Base-by-base conservation (phyloP, 2,329 filamentous ascomycete species). In the Hymenoscyphus linearis region DNA sequence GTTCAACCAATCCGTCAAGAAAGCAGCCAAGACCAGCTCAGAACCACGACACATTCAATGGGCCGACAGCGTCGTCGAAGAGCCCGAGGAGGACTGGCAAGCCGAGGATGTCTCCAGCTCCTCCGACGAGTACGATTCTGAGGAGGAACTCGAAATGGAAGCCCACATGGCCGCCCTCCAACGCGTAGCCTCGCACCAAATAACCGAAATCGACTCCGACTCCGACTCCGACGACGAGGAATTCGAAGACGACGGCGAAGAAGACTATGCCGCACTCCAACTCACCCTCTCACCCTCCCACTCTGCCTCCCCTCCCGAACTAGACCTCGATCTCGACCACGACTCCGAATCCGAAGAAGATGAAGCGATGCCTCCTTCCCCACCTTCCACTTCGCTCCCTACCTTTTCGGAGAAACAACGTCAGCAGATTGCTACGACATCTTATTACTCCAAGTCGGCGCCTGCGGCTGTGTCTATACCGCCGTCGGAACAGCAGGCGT, bases 1-100 rank as follows among this genome's bases (percentile, higher is more conserved):
- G 93, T 98, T 97, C 87, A 96, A 97, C 85, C 89, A 92, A 76
- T 95, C 91, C 65, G 90, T 97, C 77, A 87, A 85, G 74, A 89
- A 88, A 72, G 89, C 89, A 69, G 81, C 81, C 74, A 71, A 77
- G 69, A 77, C 74, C 59, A 10, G 9, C 7, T 71, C 78, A 64
- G 83, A 90, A 68, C 74, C 79, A 65, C 85, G 84, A 75, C 90
- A 90, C 78, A 85, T 96, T 69, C 89, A 93, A 81, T 96, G 91
- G 91, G 90, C 90, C 2, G 90, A 96, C 75, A 82, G 84, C 60
- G 83, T 93, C 65, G 81, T 84, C 63, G 89, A 93, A 76, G 87
- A 90, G 67, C 78, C 83, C 57, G 85, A 90, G 73, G 86, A 91
- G 64, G 87, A 91, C 67, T 86, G 84, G 79, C 80, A 85, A 64